A percentile compares a stretch with the other conserved stretches of the same genome.
Conservation (phyloP, 2,329 filamentous ascomycete species). For the Teratosphaeria gauchensis region DNA sequence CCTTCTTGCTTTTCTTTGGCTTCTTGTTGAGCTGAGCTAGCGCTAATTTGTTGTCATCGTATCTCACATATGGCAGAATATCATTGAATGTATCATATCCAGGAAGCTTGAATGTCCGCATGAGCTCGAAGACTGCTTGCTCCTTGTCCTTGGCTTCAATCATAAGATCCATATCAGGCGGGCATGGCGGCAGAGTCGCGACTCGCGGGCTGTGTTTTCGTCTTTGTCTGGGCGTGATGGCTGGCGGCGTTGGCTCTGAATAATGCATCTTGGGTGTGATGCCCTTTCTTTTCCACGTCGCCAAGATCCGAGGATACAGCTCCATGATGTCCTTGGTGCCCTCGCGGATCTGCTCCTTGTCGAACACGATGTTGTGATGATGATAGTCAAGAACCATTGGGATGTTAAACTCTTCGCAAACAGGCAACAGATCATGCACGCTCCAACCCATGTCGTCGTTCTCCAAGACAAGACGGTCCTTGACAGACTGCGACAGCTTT, state of each 20-base stretch:
- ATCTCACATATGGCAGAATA: constrained; percentile 64
- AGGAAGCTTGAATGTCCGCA: constrained; percentile 77
- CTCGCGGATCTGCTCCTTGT: constrained; percentile 61
- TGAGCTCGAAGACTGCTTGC: constrained; percentile 88
- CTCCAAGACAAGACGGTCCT: constrained; percentile 75
- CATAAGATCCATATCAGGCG: constrained; percentile 86
- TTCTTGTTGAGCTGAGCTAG: constrained; percentile 30
- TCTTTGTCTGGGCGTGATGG: constrained; percentile 66
- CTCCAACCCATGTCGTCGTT: constrained; percentile 91
- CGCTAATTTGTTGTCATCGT: constrained; percentile 59
- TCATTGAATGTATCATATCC: constrained; percentile 69
- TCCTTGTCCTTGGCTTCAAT: constrained; percentile 98
- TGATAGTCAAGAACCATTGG: constrained; percentile 88
- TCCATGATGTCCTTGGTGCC: constrained; percentile 72
- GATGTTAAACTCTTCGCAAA: constrained; percentile 91
- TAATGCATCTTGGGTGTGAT: constrained; percentile 98
- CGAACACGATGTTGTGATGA: constrained; percentile 91
- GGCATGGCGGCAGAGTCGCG: constrained; percentile 69
- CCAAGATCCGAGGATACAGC: constrained; percentile 65
- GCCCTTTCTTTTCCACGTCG: constrained; percentile 73
- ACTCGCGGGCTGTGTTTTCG: constrained; percentile 81
- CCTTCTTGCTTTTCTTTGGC: constrained; percentile 27
- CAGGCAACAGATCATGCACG: constrained; percentile 80
- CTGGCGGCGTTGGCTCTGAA: constrained; percentile 67
- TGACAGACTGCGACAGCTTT: constrained; percentile 57